Base-by-base conservation (phyloP, 306 rosid species). In the Pterocarpus santalinus region DNA sequence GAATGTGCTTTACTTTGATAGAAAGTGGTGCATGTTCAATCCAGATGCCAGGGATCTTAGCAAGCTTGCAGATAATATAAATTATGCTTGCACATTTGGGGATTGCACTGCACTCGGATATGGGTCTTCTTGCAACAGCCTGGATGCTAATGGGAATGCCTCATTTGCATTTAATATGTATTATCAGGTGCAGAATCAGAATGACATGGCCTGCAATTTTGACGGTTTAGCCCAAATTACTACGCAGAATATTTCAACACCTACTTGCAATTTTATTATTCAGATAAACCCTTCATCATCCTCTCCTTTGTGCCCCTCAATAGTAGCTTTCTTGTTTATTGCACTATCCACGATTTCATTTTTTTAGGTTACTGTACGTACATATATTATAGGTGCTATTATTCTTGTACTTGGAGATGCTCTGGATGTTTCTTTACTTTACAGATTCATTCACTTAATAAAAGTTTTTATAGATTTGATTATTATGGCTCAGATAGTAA, bases 161-260 rank as follows among this genome's bases (percentile, higher is more conserved):
- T 95, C 99, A 0, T 95, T 93, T 71, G 99, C 99, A 1, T 95
- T 95, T 74, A 95, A 95, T 69, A 88, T 91, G 97, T 95, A 93
- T 76, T 95, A 81, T 75, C 99, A 95, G 81, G 89, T 68, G 13
- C 93, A 95, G 81, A 84, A 93, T 89, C 99, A 95, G 83, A 86
- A 90, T 78, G 85, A 87, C 39, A 9, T 63, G 83, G 92, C 99
- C 38, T 95, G 99, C 81, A 69, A 87, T 84, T 95, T 95, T 86
- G 86, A 93, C 64, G 99, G 99, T n/a, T 84, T 95, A 77, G 99
- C 99, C n/a, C 82, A 22, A 72, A 5, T 82, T 44, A 90, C 92
- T 5, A 84, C 91, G 32, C 90, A 83, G 82, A 93, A 95, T 73
- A 77, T 88, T 70, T 93, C 99, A 6, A 97, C 93, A 61, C 94